phyloP scores from a whole-genome alignment of 2,329 filamentous ascomycete genomes.

The Fusarium caatingaense region DNA sequence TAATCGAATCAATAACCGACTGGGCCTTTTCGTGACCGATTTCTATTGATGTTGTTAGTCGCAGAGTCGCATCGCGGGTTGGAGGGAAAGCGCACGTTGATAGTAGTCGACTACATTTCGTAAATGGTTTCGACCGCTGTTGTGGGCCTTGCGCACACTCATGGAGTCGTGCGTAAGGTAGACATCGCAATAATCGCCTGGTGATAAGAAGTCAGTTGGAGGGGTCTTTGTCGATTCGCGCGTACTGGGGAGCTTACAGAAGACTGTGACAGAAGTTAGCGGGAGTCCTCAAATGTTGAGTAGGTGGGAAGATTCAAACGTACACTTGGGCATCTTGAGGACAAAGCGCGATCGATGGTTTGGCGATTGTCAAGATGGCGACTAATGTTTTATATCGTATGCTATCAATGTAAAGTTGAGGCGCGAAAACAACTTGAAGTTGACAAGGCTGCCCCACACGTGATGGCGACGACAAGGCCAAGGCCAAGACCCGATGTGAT shows the following conservation, averaged over 20 bases:
- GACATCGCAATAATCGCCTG: conserved; percentile 98
- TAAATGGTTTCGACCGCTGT: conserved; percentile 94
- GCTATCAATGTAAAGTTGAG: conserved; percentile 19
- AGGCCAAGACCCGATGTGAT: conserved; percentile 31
- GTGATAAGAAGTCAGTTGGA: conserved; percentile 48
- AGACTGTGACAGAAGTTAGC: conserved; percentile 48
- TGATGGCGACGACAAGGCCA: conserved; percentile 45
- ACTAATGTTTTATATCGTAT: neutral
- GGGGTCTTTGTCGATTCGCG: conserved; percentile 20
- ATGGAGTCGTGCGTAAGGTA: conserved; percentile 99
- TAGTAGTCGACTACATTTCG: conserved; percentile 99
- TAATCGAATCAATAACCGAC: conserved; percentile 98
- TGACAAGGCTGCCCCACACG: conserved; percentile 49
- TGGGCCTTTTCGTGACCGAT: conserved; percentile 99
- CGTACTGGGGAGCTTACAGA: conserved; percentile 37
- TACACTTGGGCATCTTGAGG: conserved; percentile 89
- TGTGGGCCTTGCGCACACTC: conserved; percentile 99
- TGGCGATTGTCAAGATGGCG: conserved; percentile 5
- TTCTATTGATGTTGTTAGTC: conserved; percentile 64
- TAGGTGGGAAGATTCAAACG: conserved; percentile 53
- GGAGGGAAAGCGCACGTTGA: conserved; percentile 72
- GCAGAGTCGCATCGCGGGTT: neutral
- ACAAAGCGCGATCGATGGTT: conserved; percentile 25
- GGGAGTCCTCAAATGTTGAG: conserved; percentile 44
- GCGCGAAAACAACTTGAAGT: conserved; percentile 39